These are phyloP conservation scores for Cyberlindnera americana DNA, from an alignment of 805 yeast species.

Conservation along the genomic window DNA sequence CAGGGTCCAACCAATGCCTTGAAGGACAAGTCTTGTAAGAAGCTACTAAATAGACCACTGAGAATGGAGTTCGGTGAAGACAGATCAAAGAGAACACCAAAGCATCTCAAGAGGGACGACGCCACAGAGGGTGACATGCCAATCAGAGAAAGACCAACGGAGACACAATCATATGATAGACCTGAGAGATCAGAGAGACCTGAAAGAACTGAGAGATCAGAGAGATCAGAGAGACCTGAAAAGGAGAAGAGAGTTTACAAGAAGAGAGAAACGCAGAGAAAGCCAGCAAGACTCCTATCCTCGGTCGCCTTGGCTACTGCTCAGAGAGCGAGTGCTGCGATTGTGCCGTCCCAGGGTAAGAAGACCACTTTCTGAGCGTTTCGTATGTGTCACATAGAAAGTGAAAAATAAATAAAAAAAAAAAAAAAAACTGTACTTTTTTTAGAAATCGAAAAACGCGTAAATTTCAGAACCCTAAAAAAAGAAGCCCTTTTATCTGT, in stretches of 20 bases:
- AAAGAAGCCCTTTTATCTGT: too few species aligned
- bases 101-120: constrained; percentile 10
- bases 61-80: constrained; percentile 95
- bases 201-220: constrained; percentile 14
- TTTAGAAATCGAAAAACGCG: background rate
- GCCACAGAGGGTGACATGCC: constrained; percentile 9
- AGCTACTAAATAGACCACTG: constrained; percentile 67
- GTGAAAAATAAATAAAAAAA: too few species aligned
- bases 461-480: too few species aligned
- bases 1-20: constrained; percentile 82
- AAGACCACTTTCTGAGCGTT: constrained; percentile 42
- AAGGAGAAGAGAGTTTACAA: constrained; percentile 8
- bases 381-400: background rate
- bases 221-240: too few species aligned
- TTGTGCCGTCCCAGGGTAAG: constrained; percentile 88
- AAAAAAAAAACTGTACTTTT: too few species aligned
- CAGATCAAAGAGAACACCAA: constrained; percentile 62
- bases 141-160: constrained; percentile 21
- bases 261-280: constrained; percentile 10
- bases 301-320: constrained; percentile 87
- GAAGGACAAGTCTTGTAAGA: constrained; percentile 62
- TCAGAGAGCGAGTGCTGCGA: constrained; percentile 83
- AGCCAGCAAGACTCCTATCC: constrained; percentile 42
- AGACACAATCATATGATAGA: constrained; percentile 12
- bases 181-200: constrained; percentile 7